Evolutionary conservation across 305 asterid genomes (phyloP), one percentile per base, ranked within the genome.

Genomic region (Fraxinus nigra): DNA sequence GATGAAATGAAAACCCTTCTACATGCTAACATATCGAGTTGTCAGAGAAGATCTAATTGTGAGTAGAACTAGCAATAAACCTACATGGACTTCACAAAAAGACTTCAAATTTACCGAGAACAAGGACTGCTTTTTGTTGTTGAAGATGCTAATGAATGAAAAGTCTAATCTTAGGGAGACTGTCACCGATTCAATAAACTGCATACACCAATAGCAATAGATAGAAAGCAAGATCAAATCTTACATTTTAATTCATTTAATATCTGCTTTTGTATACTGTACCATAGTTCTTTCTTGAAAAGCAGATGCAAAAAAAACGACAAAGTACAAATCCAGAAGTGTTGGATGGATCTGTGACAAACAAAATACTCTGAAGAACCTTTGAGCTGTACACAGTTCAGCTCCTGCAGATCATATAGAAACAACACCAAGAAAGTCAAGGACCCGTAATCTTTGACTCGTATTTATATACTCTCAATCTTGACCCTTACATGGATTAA

Each of bases 291-390:
- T 11, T 9, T 65, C 18, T 28, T 67, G 70, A 67, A 67, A 67
- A 10, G 13, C 74, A 67, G 38, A 26, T 65, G 86, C 83, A 43
- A 80, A 48, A 69, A 65, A 69, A 76, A 84, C 75, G 86, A 84
- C 84, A 79, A 67, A 48, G 78, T 76, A 51, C 76, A 80, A 84
- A 84, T 80, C 84, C 72, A 69, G 56, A 48, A 70, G 35, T 33
- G 81, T 80, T 80, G 84, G 84, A 76, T 84, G 86, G 84, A 76
- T 80, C 78, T 67, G 75, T 80, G 59, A 84, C 83, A 63, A 38
- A 24, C n/a, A 26, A 65, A 28, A 67, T 28, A 67, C 72, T 18
- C 67, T 2, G 5, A 8, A 63, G 33, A 63, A 67, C 35, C 20
- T 67, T 48, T 56, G 80, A 73, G 51, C 26, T 16, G 34, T 65